Base-by-base conservation (phyloP, 345 rosid genomes). In the Boechera stricta region DNA sequence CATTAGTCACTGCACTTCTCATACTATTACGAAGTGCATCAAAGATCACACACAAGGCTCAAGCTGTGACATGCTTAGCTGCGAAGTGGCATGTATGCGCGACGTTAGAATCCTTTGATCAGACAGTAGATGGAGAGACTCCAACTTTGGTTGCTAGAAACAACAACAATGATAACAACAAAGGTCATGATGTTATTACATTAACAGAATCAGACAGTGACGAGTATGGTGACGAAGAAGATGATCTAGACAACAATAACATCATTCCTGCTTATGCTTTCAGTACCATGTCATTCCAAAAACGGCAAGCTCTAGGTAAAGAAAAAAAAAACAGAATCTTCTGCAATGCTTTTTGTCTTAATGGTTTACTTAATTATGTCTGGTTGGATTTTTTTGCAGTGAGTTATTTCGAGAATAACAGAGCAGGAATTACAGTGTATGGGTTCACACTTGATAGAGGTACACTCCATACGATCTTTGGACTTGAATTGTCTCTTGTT, bases 1-100 rank as follows among this genome's bases (percentile, higher is more conserved):
- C 97, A 13, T 87, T 95, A 33, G 85, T 95, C 13, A 80, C 97
- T 2, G 95, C 84, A 13, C 61, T 95, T 5, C 77, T 90, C 6
- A 84, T 95, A 77, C 59, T 95, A 71, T 35, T 95, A 67, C 81
- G 99, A 39, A 87, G 94, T 45, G 97, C 98, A 2, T 83, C 98
- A 60, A 94, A 90, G 79, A 94, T 94, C 58, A 94, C 98, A 13
- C 98, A 94, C 83, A 92, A 92, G 76, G 98, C 98, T 61, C 98
- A 94, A 56, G 80, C 91, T 12, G 86, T 95, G 21, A 89, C 96
- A 15, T 84, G 94, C 82, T 89, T 95, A 45, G 98, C 98, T 61
- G 85, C 98, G 3, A 95, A 95, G 77, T 95, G 99, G 99, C 97
- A 95, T 74, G 78, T 91, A 2, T 90, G 97, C 47, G 95, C 97